phyloP scores from a whole-genome alignment of 1,139 yeast genomes.

The Wickerhamiella pararugosa region DNA sequence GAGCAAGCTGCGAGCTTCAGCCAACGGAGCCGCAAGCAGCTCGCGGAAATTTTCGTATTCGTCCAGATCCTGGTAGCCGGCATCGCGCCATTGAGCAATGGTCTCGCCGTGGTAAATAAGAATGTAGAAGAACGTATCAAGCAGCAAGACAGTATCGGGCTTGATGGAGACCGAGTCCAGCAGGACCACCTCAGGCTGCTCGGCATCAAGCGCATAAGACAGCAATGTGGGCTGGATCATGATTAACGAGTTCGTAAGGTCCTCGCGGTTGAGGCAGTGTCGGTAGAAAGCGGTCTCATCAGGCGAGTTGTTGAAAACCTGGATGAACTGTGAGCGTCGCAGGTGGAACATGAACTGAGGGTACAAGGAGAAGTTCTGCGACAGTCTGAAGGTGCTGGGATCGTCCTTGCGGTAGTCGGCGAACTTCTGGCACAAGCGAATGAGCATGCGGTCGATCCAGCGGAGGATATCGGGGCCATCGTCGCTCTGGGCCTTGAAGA shows the following conservation, averaged over 20 bases:
- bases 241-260: slow-evolving; percentile 80
- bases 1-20: slow-evolving; percentile 82
- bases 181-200: slow-evolving; percentile 85
- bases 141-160: slow-evolving; percentile 71
- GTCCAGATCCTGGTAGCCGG: slow-evolving; percentile 82
- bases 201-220: slow-evolving; percentile 58
- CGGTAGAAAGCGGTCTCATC: slow-evolving; percentile 97
- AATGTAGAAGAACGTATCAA: slow-evolving; percentile 93
- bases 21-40: slow-evolving; percentile 76
- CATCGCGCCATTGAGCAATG: slow-evolving; percentile 91
- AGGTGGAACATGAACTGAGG: slow-evolving; percentile 94
- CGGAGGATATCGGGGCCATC: slow-evolving; percentile 63
- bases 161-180: slow-evolving; percentile 86
- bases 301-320: slow-evolving; percentile 94
- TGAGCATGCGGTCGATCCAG: slow-evolving; percentile 74
- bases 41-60: slow-evolving; percentile 81
- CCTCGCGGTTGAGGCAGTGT: slow-evolving; percentile 82
- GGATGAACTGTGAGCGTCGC: slow-evolving; percentile 91
- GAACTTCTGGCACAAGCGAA: slow-evolving; percentile 72
- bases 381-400: slow-evolving; percentile 58
- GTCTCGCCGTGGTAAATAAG: slow-evolving; percentile 91
- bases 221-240: slow-evolving; percentile 96
- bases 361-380: slow-evolving; percentile 68
- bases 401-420: slow-evolving; percentile 77
- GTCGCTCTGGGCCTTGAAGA: slow-evolving; percentile 70